Evolutionary conservation across 2,329 filamentous ascomycete genomes (phyloP).

Genomic region (Emergomyces orientalis): DNA sequence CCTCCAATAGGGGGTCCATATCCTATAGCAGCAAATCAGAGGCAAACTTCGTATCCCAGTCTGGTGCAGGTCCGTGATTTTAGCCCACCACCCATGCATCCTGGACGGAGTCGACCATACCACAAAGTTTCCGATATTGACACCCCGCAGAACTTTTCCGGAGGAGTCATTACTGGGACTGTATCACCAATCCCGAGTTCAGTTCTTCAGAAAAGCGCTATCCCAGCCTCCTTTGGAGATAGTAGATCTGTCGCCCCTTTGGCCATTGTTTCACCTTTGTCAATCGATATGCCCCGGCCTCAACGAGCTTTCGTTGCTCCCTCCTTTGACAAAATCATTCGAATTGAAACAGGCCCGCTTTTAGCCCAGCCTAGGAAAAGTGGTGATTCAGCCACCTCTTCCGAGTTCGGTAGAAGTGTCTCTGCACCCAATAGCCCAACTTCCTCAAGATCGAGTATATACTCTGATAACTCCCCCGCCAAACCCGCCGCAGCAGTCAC

Average conservation of each 20-base stretch:
- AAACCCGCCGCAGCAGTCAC: background rate
- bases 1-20: background rate
- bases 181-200: slow-evolving; percentile 7
- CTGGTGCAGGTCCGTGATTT: background rate
- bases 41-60: background rate
- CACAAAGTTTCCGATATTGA: background rate
- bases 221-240: background rate
- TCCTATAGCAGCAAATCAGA: background rate
- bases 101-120: background rate
- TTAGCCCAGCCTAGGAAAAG: background rate
- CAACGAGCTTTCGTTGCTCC: slow-evolving; percentile 13
- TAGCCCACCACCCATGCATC: slow-evolving; percentile 1
- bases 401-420: background rate
- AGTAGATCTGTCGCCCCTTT: slow-evolving; percentile 10
- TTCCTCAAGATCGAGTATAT: slow-evolving; percentile 8
- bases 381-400: slow-evolving; percentile 3
- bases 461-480: background rate
- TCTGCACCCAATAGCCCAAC: slow-evolving; percentile 2
- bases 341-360: slow-evolving; percentile 5
- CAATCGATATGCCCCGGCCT: slow-evolving; percentile 18
- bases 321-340: slow-evolving; percentile 1
- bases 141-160: background rate
- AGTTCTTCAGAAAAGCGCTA: background rate
- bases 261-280: slow-evolving; percentile 19
- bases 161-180: background rate